Evolutionary conservation across 2,329 filamentous ascomycete genomes (phyloP).

Genomic region (Epichloe bromicola): DNA sequence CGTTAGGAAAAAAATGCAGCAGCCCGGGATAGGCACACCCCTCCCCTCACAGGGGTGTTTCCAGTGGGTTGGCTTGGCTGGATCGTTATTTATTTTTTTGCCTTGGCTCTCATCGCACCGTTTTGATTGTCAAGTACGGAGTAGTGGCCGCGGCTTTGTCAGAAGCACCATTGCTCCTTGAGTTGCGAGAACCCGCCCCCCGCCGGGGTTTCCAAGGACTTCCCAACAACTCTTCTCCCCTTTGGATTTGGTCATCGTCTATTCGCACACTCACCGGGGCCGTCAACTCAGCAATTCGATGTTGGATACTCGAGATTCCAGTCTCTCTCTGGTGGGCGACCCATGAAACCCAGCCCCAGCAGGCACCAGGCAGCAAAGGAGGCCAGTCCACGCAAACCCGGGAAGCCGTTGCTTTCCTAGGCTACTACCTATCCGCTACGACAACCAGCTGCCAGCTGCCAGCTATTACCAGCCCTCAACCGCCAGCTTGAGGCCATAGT

Average conservation of each 20-base stretch:
- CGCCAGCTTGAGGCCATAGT: not conserved
- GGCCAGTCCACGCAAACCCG: not conserved
- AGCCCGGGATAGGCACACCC: not conserved
- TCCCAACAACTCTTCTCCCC: not conserved
- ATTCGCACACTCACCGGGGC: not conserved
- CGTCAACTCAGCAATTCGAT: not conserved
- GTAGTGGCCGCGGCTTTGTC: slow-evolving; percentile 2
- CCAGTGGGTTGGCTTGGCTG: not conserved
- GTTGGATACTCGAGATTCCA: not conserved
- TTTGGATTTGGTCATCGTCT: not conserved
- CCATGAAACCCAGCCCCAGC: not conserved
- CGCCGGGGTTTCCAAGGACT: too few relatives aligned
- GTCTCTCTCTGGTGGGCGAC: not conserved
- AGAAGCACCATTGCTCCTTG: slow-evolving; percentile 3
- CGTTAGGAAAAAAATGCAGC: not conserved
- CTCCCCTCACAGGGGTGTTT: not conserved
- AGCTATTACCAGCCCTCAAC: not conserved
- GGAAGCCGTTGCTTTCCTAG: too few relatives aligned
- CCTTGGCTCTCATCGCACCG: slow-evolving; percentile 3
- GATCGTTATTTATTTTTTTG: slow-evolving; percentile 1
- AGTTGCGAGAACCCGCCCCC: not conserved
- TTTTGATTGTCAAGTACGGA: not conserved
- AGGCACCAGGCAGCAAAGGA: not conserved
- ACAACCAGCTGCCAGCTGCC: too few relatives aligned
- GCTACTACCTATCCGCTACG: not conserved